Base-by-base conservation (phyloP, 176 grass and related monocot species). In the Ananas comosus region DNA sequence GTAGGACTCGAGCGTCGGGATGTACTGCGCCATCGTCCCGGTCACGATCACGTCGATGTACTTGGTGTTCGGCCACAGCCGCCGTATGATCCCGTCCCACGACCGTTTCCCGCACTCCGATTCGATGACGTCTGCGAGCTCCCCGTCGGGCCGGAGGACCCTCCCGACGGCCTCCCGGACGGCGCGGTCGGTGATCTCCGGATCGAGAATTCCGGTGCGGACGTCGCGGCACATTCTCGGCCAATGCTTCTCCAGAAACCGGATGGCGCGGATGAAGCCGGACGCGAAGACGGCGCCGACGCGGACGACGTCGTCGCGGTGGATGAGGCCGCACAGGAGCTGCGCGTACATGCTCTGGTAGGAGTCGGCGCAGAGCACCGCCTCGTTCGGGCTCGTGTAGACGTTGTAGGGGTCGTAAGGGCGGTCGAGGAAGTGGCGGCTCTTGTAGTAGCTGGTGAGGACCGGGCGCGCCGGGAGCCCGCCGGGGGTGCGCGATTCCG, bases 321-420 rank as follows among this genome's bases (percentile, higher is more conserved):
- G 83, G n/a, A 97, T 67, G 13, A 97, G 81, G 58, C 93, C 93
- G 67, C 89, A 92, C 7, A 97, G 80, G 25, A 97, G 93, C 80
- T 97, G 93, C 4, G 89, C 68, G 52, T 97, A 97, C 93, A 92
- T 97, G 76, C 93, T 97, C 79, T 97, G 93, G 71, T 92, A 97
- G 24, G 93, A 92, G 80, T 97, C 86, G 48, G 77, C 73, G 83
- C 93, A 97, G 63, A 97, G 77, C 10, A 92, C 83, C 42, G 93
- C 77, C 63, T 92, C 89, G 64, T 92, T 86, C 19, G 93, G 86
- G 86, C 93, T 97, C 72, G 93, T 97, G 71, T 85, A 85, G 0
- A 70, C 67, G 10, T 85, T 97, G 80, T 90, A 97, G 28, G 86
- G 89, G 80, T 97, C 93, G 28, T 78, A 83, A 10, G 93, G 84